Evolutionary conservation across 2,329 filamentous ascomycete species (phyloP), one percentile per base, ranked within the genome.

Genomic region (Lojkania enalia): DNA sequence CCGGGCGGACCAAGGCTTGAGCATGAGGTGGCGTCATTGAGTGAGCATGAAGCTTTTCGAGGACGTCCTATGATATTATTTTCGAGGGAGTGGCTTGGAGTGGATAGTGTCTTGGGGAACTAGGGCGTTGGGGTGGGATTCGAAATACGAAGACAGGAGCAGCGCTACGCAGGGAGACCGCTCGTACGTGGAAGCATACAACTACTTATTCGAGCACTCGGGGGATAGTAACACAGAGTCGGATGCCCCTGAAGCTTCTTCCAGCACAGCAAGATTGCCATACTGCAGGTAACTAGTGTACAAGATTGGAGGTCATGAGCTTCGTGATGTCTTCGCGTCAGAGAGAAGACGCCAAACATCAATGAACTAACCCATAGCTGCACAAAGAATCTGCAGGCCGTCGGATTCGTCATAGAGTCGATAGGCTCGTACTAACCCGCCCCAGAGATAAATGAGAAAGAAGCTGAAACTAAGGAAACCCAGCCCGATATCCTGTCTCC

Each of bases 231-330:
- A n/a, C n/a, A n/a, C n/a, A n/a, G n/a, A n/a, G n/a, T n/a, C n/a
- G n/a, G n/a, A n/a, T n/a, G n/a, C n/a, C n/a, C n/a, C n/a, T n/a
- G n/a, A n/a, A n/a, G n/a, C 9, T 27, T n/a, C 25, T 15, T 33
- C 7, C 16, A 42, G 27, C 52, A 60, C 52, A 48, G 55, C 54
- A 55, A 15, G 44, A 44, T 60, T 61, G 56, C 59, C 57, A 64
- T 67, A 64, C 59, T 57, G 60, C 60, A 63, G 55, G 60, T 55
- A 55, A 63, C 62, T 68, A 68, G 61, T 68, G 51, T 68, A 69
- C 66, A 65, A 47, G 30, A 33, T 33, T 7, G 30, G 9, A 52
- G 60, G 53, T 64, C 64, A 64, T 68, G 55, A 61, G 60, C 58
- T 55, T 65, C 63, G 58, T 67, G 64, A 63, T 66, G 60, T 57